phyloP scores from a whole-genome alignment of 1,139 yeast genomes.

The Hyphopichia pseudoburtonii region DNA sequence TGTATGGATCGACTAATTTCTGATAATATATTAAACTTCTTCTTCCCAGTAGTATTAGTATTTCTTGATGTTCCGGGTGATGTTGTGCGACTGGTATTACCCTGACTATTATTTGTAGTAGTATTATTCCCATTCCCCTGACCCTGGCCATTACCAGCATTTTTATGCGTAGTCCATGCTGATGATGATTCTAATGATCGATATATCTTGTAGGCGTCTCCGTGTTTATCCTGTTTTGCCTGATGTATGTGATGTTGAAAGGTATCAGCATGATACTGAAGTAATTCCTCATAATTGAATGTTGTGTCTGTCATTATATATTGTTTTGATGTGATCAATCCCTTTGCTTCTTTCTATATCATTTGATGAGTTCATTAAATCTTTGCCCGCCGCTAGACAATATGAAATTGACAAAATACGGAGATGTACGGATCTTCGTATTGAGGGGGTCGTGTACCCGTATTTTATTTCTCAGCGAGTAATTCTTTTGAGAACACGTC shows the following conservation, averaged over 20 bases:
- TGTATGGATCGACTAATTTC: conserved; percentile 7
- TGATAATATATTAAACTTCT: conserved; percentile 6
- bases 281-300: background rate
- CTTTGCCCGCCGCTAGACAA: no score
- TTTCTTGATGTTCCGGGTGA: no score
- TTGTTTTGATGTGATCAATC: conserved; percentile 3
- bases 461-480: no score
- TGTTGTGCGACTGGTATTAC: conserved; percentile 4
- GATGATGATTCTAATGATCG: conserved; percentile 22
- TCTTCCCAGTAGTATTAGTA: background rate
- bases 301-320: background rate
- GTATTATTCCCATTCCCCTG: background rate
- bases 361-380: no score
- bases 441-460: background rate
- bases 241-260: background rate
- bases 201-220: conserved; percentile 17
- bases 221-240: conserved; percentile 13
- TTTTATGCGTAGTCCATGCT: conserved; percentile 17
- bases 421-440: background rate
- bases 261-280: background rate
- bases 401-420: background rate
- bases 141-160: background rate
- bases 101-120: conserved; percentile 3
- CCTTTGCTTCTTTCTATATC: conserved; percentile 1
- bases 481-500: conserved; percentile 1